Conservation (phyloP, 768 basidiomycete genomes). For the Collybia sp. region DNA sequence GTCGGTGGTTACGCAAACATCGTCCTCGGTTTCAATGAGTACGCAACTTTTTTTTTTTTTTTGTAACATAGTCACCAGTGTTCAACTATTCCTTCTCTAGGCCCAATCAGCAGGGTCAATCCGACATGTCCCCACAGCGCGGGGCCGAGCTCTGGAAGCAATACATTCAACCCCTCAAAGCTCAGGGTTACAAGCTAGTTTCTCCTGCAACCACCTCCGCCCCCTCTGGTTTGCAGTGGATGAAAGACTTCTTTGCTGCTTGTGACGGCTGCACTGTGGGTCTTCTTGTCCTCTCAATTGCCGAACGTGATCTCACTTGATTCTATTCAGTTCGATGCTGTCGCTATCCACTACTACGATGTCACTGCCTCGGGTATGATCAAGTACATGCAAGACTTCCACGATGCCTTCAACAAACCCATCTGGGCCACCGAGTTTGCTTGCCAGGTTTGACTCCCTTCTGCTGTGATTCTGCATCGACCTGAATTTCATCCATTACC, state of each 20-base stretch:
- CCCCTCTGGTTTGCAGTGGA: conserved; percentile 58
- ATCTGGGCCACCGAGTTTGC: conserved; percentile 74
- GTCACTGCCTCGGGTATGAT: conserved; percentile 42
- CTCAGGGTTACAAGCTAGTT: conserved; percentile 51
- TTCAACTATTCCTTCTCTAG: conserved; percentile 30
- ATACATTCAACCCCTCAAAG: conserved; percentile 54
- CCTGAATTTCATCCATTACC: conserved; percentile 1
- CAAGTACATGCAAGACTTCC: conserved; percentile 40
- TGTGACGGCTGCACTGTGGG: conserved; percentile 55
- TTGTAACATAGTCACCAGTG: neutral
- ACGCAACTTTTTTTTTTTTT: conserved; percentile 14
- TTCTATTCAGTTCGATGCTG: conserved; percentile 40
- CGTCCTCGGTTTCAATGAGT: conserved; percentile 77
- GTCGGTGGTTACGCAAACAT: conserved; percentile 44
- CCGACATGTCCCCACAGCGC: conserved; percentile 47
- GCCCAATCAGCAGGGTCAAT: conserved; percentile 61
- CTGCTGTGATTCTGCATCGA: neutral
- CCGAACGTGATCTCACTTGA: neutral
- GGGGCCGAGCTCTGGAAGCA: conserved; percentile 56
- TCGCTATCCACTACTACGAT: conserved; percentile 73
- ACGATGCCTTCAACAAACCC: conserved; percentile 34
- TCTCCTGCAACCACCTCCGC: conserved; percentile 68
- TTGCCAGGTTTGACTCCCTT: conserved; percentile 40
- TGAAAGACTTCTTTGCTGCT: conserved; percentile 47
- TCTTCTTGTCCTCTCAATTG: conserved; percentile 8